phyloP scores from a whole-genome alignment of 1,284 basidiomycete genomes.

The Ganoderma boninense region DNA sequence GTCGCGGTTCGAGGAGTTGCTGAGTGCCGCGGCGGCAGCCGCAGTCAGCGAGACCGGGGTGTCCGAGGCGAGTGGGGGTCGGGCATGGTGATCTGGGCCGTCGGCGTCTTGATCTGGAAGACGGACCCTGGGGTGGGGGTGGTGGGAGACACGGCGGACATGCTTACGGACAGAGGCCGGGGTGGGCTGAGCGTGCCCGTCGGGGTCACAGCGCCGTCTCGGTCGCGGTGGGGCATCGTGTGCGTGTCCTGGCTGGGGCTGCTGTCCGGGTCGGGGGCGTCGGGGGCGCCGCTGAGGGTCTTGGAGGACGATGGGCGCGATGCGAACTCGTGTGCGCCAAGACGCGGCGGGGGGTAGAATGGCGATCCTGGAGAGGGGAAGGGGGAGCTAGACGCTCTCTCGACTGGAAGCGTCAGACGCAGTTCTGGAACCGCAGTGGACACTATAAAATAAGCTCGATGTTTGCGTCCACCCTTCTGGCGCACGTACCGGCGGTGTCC shows the following conservation, averaged over 20 bases:
- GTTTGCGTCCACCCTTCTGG: slow-evolving; percentile 7
- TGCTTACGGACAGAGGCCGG: slow-evolving; percentile 24
- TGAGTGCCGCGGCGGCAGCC: slow-evolving; percentile 25
- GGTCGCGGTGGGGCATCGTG: slow-evolving; percentile 27
- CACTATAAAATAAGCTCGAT: slow-evolving; percentile 30
- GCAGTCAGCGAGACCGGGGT: slow-evolving; percentile 28
- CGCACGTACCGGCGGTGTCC: slow-evolving; percentile 27
- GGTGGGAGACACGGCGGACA: slow-evolving; percentile 31
- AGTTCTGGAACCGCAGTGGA: slow-evolving; percentile 35
- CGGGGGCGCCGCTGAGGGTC: too few relatives aligned
- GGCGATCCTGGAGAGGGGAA: slow-evolving; percentile 75
- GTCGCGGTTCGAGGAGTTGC: slow-evolving; percentile 32
- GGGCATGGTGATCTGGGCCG: slow-evolving; percentile 34
- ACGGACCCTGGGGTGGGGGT: slow-evolving; percentile 37
- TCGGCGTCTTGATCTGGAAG: slow-evolving; percentile 32
- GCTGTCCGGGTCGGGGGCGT: too few relatives aligned
- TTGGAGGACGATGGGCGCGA: slow-evolving; percentile 50
- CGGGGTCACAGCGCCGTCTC: slow-evolving; percentile 38
- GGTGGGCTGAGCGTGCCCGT: slow-evolving; percentile 22
- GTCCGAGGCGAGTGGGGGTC: slow-evolving; percentile 28
- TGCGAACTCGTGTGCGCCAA: slow-evolving; percentile 72
- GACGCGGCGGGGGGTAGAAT: slow-evolving; percentile 73
- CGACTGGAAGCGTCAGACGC: slow-evolving; percentile 55
- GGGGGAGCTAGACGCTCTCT: slow-evolving; percentile 59
- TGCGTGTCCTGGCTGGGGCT: neutral